Evolutionary conservation across 2,329 filamentous ascomycete genomes (phyloP), one percentile per base, ranked within the genome.

Genomic region (Ophiostoma pallidulum): DNA sequence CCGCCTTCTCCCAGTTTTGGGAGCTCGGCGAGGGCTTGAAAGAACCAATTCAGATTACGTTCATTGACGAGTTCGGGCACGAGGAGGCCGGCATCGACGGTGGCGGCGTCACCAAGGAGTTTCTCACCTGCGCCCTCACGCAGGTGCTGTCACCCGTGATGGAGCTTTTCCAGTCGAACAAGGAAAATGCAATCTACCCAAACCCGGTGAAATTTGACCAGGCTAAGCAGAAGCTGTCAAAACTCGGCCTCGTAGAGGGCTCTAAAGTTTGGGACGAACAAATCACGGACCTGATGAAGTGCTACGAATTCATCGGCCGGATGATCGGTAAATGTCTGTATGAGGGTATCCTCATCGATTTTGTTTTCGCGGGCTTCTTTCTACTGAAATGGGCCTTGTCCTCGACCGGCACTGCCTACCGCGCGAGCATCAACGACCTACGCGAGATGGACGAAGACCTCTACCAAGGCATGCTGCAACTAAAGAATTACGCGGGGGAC

Each of bases 271-370:
- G 76, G 69, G 74, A 72, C 45, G 70, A 74, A 0, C 64, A 68
- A 2, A 69, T 88, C 41, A 63, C 66, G 4, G 74, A 80, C 24
- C 64, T 92, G 14, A 69, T 92, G 5, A 77, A 77, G 52, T 78
- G 82, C 13, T 97, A 88, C 60, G 90, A 97, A 60, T 98, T 98
- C 56, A 71, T 97, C 0, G 92, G 92, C 1, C 84, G 92, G 4
- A 78, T 98, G 24, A 82, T 98, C 22, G 92, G 92, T 10, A 98
- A 98, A 63, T 98, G 92, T 65, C 72, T 98, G 59, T 98, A 98
- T 60, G 92, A 98, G 67, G 90, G 90, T 1, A 97, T 98, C 38
- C 74, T 98, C 3, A 82, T 97, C 40, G 90, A 98, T 64, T 82
- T 96, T 51, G 80, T 80, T 43, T 98, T 98, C 69, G 90, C 91